Evolutionary conservation across 129 eudicot species (phyloP).

Genomic region (Artemisia argyi): DNA sequence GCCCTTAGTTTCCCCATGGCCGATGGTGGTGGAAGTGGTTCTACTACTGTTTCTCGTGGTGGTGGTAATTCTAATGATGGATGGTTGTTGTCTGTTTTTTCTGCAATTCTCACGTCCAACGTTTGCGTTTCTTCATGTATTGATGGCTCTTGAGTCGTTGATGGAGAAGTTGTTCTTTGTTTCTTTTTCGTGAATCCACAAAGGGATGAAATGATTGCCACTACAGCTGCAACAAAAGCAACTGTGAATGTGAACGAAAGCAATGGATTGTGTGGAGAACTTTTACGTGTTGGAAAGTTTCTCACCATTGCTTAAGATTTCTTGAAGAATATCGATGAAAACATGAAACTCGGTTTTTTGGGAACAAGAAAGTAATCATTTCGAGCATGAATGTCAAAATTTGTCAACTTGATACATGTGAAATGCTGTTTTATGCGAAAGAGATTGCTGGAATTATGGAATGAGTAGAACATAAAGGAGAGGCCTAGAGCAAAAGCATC

Average conservation of each 20-base stretch:
- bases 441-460: constrained; percentile 48
- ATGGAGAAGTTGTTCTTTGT: constrained; percentile 21
- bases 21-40: constrained; percentile 21
- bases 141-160: background rate
- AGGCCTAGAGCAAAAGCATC: constrained; percentile 21
- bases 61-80: background rate
- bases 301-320: constrained; percentile 44
- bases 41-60: constrained; percentile 9
- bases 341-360: constrained; percentile 21
- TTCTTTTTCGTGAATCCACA: constrained; percentile 39
- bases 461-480: constrained; percentile 25
- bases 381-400: constrained; percentile 15
- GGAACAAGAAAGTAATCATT: constrained; percentile 8
- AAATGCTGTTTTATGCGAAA: constrained; percentile 30
- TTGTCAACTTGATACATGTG: constrained; percentile 27
- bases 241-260: constrained; percentile 26
- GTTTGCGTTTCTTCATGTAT: background rate
- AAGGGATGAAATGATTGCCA: constrained; percentile 41
- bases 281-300: constrained; percentile 31
- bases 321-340: constrained; percentile 14
- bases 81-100: background rate
- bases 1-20: constrained; percentile 23
- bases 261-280: constrained; percentile 26
- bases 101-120: constrained; percentile 2
- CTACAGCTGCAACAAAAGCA: constrained; percentile 37